Evolutionary conservation across 495 filamentous ascomycete species (phyloP), one percentile per base, ranked within the genome.

Genomic region (Corynascus novoguineensis): DNA sequence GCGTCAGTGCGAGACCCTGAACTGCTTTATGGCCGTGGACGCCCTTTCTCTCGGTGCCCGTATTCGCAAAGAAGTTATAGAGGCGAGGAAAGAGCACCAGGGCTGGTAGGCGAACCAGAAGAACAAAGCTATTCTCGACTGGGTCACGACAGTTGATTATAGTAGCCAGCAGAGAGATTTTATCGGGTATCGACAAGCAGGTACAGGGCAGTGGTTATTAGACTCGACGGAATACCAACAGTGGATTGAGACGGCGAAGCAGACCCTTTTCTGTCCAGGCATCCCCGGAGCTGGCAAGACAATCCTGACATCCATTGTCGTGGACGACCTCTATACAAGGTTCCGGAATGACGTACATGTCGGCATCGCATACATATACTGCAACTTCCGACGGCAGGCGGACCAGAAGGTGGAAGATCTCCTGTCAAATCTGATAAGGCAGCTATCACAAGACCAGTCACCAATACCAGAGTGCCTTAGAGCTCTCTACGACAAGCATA

Each of bases 181-280:
- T 21, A 11, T 72, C 9, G 24, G 29, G 1, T 32, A 59, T 12
- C 58, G 66, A 12, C 62, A 77, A 15, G 31, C 65, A 44, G 72
- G 68, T 1, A 76, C 77, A 9, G 71, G 77, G 0, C 45, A 65
- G 51, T 81, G 74, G 77, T 57, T 82, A 17, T 55, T 79, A 5
- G 53, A 73, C 4, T 70, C 68, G 6, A 6, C 31, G 0, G 55
- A 71, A 7, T 81, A 73, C 49, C 49, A 58, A 15, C 15, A 21
- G 0, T 80, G 76, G 75, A 3, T 70, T 0, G 28, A 47, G 1
- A 53, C 22, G 0, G 31, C 55, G 41, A 55, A 61, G 0, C 46
- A 68, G 34, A 75, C 60, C 0, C 55, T 79, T 4, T 78, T 74
- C 53, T 83, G 73, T 53, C 64, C 68, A 0, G 78, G 78, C 0